phyloP scores from a whole-genome alignment of 495 filamentous ascomycete species.

The Tuber aestivum region DNA sequence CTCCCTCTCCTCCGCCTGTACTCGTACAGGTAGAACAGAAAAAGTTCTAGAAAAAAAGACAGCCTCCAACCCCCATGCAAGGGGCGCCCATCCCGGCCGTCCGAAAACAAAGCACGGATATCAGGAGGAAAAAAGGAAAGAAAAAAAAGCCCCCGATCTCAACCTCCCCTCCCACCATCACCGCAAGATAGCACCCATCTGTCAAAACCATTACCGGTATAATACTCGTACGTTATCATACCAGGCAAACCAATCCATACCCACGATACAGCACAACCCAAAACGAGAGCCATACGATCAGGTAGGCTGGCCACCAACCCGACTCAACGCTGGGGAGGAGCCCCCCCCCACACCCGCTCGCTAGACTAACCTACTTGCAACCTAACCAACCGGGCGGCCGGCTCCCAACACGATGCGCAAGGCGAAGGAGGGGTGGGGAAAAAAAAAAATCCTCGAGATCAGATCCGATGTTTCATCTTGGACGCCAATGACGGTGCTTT shows the following conservation, averaged over 20 bases:
- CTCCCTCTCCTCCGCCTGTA: too few relatives aligned
- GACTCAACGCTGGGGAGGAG: not conserved
- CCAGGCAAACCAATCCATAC: not conserved
- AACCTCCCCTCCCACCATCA: not conserved
- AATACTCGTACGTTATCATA: not conserved
- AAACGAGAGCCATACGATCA: not conserved
- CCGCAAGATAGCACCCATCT: not conserved
- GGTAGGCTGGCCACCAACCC: not conserved
- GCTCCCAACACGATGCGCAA: not conserved
- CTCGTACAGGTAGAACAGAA: too few relatives aligned
- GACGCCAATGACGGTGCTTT: not conserved
- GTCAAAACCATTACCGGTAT: too few relatives aligned
- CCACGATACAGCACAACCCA: not conserved
- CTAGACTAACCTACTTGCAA: too few relatives aligned
- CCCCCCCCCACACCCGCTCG: not conserved
- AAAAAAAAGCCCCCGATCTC: not conserved
- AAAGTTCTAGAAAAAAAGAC: not conserved
- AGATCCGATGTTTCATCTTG: constrained; percentile 1
- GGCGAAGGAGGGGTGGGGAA: too few relatives aligned
- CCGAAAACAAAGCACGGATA: not conserved
- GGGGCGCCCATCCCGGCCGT: not conserved
- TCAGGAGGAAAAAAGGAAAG: too few relatives aligned
- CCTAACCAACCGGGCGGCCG: too few relatives aligned
- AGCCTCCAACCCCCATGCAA: not conserved
- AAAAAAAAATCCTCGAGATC: not conserved